Conservation (phyloP, 768 basidiomycete species). For the Macrocybe gigantea region DNA sequence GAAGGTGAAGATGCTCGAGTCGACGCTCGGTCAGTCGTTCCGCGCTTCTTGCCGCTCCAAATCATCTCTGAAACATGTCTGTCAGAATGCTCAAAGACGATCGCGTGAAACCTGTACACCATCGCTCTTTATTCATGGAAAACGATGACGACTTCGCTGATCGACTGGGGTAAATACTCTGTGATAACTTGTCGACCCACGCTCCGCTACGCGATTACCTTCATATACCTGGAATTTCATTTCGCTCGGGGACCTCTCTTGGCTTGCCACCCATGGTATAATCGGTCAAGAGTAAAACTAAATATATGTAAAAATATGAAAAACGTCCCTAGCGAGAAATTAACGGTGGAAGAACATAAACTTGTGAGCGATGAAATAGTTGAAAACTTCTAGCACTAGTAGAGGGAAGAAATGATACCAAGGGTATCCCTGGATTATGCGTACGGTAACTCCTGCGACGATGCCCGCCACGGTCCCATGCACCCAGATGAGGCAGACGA, state of each 20-base stretch:
- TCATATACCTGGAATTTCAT: constrained; percentile 1
- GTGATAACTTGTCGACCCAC: not conserved
- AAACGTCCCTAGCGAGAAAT: no score
- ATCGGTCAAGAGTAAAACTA: no score
- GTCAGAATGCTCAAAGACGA: constrained; percentile 87
- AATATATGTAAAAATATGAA: no score
- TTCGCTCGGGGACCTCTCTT: no score
- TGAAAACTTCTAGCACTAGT: constrained; percentile 13
- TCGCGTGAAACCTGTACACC: constrained; percentile 50
- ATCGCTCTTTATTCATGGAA: constrained; percentile 29
- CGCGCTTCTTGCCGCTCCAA: not conserved
- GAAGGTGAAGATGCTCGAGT: constrained; percentile 90
- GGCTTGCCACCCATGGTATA: no score
- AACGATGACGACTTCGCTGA: constrained; percentile 11
- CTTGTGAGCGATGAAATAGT: constrained; percentile 14
- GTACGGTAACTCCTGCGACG: constrained; percentile 13
- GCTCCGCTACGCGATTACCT: constrained; percentile 2
- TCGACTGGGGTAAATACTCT: constrained; percentile 9
- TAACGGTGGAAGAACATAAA: constrained; percentile 13
- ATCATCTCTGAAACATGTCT: constrained; percentile 2
- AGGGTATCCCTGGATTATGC: constrained; percentile 14
- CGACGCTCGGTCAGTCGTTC: constrained; percentile 65
- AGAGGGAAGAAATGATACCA: constrained; percentile 18
- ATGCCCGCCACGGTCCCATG: constrained; percentile 12
- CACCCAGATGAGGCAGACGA: constrained; percentile 18